Percentiles rank a stretch among this genome's conserved stretches.
phyloP scores from a whole-genome alignment of 352 stramenopile genomes.

The Globisporangium carolinianum region DNA sequence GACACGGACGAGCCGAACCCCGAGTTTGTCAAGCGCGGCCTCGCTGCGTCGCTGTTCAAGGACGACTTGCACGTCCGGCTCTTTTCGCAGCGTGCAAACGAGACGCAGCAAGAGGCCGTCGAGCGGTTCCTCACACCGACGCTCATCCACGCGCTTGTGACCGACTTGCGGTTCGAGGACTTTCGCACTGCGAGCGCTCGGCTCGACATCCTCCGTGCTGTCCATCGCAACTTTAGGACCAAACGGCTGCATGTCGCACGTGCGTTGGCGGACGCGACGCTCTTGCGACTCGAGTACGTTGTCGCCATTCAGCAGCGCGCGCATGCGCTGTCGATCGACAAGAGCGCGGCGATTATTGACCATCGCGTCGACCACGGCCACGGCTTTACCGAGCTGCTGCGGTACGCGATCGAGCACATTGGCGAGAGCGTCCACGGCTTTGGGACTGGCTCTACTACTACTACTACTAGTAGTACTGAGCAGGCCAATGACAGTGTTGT shows the following conservation, averaged over 20 bases:
- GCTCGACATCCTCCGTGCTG: slow-evolving; percentile 78
- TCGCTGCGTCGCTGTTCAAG: slow-evolving; percentile 73
- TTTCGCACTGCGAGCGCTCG: slow-evolving; percentile 77
- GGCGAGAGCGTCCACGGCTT: slow-evolving; percentile 39
- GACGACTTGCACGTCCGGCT: slow-evolving; percentile 33
- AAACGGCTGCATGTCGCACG: slow-evolving; percentile 66
- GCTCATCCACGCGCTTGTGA: slow-evolving; percentile 78
- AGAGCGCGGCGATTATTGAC: slow-evolving; percentile 41
- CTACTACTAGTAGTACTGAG: too few species aligned
- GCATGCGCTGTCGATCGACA: slow-evolving; percentile 53
- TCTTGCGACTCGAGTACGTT: slow-evolving; percentile 63
- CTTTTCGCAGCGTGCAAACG: slow-evolving; percentile 19
- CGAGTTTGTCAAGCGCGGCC: slow-evolving; percentile 76
- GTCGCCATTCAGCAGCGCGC: slow-evolving; percentile 33
- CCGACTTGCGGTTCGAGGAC: slow-evolving; percentile 78
- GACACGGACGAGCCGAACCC: slow-evolving; percentile 80
- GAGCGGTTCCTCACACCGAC: slow-evolving; percentile 69
- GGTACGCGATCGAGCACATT: slow-evolving; percentile 78
- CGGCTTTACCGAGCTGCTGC: slow-evolving; percentile 73
- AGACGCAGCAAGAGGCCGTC: slow-evolving; percentile 36
- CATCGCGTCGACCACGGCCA: slow-evolving; percentile 72
- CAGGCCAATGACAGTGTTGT: slow-evolving; percentile 23
- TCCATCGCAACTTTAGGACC: slow-evolving; percentile 70
- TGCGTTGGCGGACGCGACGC: slow-evolving; percentile 65
- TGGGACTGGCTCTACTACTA: background rate